These are phyloP conservation scores for Globisporangium spiculum DNA, from an alignment of 352 stramenopile species.

Conservation along the genomic window DNA sequence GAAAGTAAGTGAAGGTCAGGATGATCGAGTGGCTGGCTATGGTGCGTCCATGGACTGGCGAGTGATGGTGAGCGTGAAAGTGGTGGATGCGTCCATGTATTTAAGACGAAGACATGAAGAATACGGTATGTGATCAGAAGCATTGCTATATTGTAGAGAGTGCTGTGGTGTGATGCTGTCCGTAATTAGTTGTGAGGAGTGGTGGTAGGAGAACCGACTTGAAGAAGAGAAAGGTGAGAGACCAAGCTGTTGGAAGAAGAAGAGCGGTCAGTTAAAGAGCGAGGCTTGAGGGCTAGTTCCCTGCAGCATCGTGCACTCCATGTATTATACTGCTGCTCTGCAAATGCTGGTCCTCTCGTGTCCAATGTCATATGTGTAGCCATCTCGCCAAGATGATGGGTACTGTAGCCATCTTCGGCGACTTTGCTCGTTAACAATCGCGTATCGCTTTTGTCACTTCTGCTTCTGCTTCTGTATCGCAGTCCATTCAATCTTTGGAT, in stretches of 20 bases:
- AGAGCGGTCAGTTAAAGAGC: too few species aligned
- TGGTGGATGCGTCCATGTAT: slow-evolving; percentile 14
- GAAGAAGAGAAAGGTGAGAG: too few species aligned
- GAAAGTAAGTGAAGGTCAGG: background rate
- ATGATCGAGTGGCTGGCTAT: background rate
- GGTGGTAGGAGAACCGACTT: too few species aligned
- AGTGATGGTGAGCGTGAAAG: background rate
- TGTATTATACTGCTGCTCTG: too few species aligned
- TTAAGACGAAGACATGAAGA: slow-evolving; percentile 8
- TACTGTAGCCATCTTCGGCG: background rate
- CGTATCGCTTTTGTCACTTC: background rate
- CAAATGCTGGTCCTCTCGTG: too few species aligned
- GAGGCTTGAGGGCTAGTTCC: too few species aligned
- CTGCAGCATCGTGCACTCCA: too few species aligned
- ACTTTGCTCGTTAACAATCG: background rate
- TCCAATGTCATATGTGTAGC: too few species aligned
- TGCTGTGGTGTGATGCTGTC: too few species aligned
- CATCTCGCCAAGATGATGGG: background rate
- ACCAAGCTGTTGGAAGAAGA: too few species aligned
- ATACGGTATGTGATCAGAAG: background rate
- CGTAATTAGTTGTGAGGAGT: too few species aligned
- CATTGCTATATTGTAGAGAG: background rate
- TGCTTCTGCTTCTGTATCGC: background rate
- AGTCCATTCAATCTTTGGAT: background rate
- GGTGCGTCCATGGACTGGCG: background rate